Conservation (phyloP, 1,284 basidiomycete genomes). For the Ustilago crameri region DNA sequence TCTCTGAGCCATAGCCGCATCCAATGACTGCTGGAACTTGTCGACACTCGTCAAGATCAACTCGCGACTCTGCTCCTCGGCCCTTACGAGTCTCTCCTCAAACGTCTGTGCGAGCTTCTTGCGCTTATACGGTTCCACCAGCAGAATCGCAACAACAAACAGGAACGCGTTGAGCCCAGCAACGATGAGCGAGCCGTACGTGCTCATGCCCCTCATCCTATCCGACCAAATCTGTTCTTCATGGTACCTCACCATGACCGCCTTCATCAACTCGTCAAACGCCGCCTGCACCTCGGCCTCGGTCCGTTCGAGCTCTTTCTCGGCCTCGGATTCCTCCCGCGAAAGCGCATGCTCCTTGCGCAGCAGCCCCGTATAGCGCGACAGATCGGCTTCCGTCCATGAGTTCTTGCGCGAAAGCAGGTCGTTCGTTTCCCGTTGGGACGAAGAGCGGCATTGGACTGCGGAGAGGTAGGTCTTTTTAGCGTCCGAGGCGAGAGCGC, state of each 20-base stretch:
- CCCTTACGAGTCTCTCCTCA: constrained; percentile 51
- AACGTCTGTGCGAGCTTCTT: constrained; percentile 65
- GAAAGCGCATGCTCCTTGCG: constrained; percentile 57
- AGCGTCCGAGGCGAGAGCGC: constrained; percentile 15
- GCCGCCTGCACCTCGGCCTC: constrained; percentile 51
- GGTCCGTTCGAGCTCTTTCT: constrained; percentile 48
- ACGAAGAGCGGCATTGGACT: constrained; percentile 42
- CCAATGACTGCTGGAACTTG: constrained; percentile 38
- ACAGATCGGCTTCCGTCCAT: constrained; percentile 61
- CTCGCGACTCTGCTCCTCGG: constrained; percentile 48
- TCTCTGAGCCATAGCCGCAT: not conserved
- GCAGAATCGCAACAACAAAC: constrained; percentile 61
- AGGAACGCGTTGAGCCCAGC: constrained; percentile 62
- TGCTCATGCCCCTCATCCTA: constrained; percentile 55
- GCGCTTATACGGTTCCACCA: constrained; percentile 67
- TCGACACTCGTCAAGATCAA: constrained; percentile 42
- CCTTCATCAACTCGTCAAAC: constrained; percentile 62
- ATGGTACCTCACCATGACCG: constrained; percentile 63
- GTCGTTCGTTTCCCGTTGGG: constrained; percentile 62
- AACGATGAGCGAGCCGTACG: constrained; percentile 58
- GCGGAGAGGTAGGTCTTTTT: constrained; percentile 50
- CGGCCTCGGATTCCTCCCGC: constrained; percentile 45
- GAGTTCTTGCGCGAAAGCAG: constrained; percentile 57
- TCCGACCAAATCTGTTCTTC: constrained; percentile 67
- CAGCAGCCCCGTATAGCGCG: constrained; percentile 59